Percentiles rank a stretch among this genome's conserved stretches.
phyloP scores from a whole-genome alignment of 2,329 filamentous ascomycete genomes.

The Ceratocystis alfenasii region DNA sequence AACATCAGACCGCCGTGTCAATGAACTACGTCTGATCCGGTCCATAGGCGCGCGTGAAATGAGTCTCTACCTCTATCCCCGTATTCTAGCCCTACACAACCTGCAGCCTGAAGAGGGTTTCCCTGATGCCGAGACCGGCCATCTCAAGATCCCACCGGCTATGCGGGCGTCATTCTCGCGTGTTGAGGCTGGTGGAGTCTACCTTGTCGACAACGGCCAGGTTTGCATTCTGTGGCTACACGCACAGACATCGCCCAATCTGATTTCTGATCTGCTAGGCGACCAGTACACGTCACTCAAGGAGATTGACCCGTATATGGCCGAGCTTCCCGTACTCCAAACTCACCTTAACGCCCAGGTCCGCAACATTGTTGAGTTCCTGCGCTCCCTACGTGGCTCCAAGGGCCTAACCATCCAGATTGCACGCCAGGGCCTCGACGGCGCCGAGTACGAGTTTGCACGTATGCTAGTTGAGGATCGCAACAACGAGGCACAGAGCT shows the following conservation, averaged over 20 bases:
- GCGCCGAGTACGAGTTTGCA: constrained; percentile 93
- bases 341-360: constrained; percentile 92
- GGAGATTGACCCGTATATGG: constrained; percentile 67
- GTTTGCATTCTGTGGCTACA: constrained; percentile 87
- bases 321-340: constrained; percentile 68
- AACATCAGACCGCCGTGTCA: constrained; percentile 76
- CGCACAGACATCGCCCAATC: constrained; percentile 78
- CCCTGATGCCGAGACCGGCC: constrained; percentile 71
- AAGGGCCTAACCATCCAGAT: constrained; percentile 85
- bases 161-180: constrained; percentile 75
- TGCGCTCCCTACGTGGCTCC: constrained; percentile 66
- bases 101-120: constrained; percentile 81
- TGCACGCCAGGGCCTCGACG: constrained; percentile 83
- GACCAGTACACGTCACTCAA: constrained; percentile 54
- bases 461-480: constrained; percentile 82
- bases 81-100: constrained; percentile 85
- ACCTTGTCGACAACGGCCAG: constrained; percentile 92
- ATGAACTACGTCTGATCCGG: constrained; percentile 83
- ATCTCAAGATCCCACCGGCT: constrained; percentile 69
- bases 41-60: constrained; percentile 78
- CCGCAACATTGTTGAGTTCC: constrained; percentile 81
- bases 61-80: constrained; percentile 85
- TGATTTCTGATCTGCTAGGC: constrained; percentile 83
- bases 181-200: constrained; percentile 85
- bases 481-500: constrained; percentile 95